Conservation (phyloP, 495 filamentous ascomycete species). For the Aspergillus ostianus region DNA sequence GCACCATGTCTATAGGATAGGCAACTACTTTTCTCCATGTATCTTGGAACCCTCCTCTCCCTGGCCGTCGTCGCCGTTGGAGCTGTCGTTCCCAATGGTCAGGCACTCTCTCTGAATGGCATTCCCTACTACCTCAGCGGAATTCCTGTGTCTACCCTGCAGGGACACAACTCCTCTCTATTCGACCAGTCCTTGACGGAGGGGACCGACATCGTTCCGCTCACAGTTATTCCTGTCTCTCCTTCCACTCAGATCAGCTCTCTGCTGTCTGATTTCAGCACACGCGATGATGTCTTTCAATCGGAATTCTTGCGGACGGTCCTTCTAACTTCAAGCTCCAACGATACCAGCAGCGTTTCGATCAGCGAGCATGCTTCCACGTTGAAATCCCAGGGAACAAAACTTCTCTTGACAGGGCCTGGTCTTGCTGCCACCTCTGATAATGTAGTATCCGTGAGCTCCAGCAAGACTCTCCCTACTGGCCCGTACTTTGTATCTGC, state of each 20-base stretch:
- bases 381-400: slow-evolving; percentile 5
- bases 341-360: slow-evolving; percentile 2
- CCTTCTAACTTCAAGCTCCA: not conserved
- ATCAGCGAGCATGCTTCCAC: not conserved
- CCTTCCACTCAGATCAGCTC: slow-evolving; percentile 21
- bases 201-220: slow-evolving; percentile 30
- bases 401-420: slow-evolving; percentile 11
- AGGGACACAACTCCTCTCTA: slow-evolving; percentile 19
- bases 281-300: slow-evolving; percentile 44
- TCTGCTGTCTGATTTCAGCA: slow-evolving; percentile 27
- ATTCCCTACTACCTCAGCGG: slow-evolving; percentile 41
- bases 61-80: slow-evolving; percentile 6
- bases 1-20: not conserved
- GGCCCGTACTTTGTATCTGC: slow-evolving; percentile 50
- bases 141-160: slow-evolving; percentile 16
- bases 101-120: slow-evolving; percentile 38
- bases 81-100: slow-evolving; percentile 28
- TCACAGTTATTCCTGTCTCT: slow-evolving; percentile 37
- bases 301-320: slow-evolving; percentile 32
- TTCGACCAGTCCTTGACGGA: slow-evolving; percentile 20
- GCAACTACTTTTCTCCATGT: not conserved
- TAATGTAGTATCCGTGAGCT: slow-evolving; percentile 4
- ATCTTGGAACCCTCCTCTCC: slow-evolving; percentile 4
- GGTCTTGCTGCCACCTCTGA: not conserved
- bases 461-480: slow-evolving; percentile 26